These are phyloP conservation scores for Colletotrichum brevisporum DNA, from an alignment of 2,329 filamentous ascomycete species.

Conservation along the genomic window DNA sequence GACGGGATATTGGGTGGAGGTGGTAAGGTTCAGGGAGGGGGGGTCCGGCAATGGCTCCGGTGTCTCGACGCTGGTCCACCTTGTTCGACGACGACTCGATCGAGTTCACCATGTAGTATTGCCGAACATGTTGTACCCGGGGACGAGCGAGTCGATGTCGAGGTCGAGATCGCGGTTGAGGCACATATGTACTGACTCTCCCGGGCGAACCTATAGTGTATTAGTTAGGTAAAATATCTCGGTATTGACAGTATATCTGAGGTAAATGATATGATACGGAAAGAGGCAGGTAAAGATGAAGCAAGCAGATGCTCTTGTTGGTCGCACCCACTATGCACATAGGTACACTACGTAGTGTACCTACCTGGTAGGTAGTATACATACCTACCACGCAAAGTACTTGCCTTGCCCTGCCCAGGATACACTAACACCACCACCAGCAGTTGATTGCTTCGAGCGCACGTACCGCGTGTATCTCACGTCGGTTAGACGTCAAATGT, in stretches of 20 bases:
- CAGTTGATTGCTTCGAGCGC: constrained; percentile 6
- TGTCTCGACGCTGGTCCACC: constrained; percentile 11
- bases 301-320: no score
- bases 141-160: not conserved
- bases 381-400: no score
- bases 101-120: not conserved
- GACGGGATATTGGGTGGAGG: constrained; percentile 22
- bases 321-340: no score
- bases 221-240: no score
- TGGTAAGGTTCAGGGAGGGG: constrained; percentile 27
- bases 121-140: no score
- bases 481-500: constrained; percentile 39
- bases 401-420: not conserved
- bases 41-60: constrained; percentile 23
- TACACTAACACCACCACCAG: constrained; percentile 24
- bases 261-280: no score
- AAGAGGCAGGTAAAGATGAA: no score
- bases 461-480: constrained; percentile 27
- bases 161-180: not conserved
- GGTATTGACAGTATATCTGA: no score
- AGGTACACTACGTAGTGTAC: no score
- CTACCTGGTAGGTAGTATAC: no score
- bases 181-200: no score
- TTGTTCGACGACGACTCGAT: not conserved
- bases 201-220: no score